Conservation (phyloP, 331 rosid species). For the Arachis monticola region DNA sequence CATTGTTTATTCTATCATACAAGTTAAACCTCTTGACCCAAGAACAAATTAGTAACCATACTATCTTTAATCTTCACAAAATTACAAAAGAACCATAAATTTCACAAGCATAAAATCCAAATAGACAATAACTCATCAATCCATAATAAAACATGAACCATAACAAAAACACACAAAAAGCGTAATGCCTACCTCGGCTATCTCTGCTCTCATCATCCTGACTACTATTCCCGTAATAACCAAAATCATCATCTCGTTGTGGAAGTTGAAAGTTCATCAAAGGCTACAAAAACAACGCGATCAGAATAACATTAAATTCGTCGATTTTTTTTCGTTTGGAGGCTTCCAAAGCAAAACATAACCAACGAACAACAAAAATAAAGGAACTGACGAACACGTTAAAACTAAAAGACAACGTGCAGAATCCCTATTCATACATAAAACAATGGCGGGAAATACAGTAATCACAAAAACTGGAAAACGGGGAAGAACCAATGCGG, state of each 20-base stretch:
- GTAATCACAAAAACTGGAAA: not conserved
- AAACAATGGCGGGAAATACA: slow-evolving; percentile 4
- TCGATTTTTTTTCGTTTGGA: not conserved
- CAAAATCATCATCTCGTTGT: slow-evolving; percentile 65
- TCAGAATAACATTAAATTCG: slow-evolving; percentile 2
- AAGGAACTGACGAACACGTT: not conserved
- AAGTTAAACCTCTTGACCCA: slow-evolving; percentile 26
- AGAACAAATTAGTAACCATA: slow-evolving; percentile 11
- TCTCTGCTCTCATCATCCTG: slow-evolving; percentile 79
- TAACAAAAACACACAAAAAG: not conserved
- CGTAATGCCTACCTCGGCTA: slow-evolving; percentile 62
- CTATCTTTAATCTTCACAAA: slow-evolving; percentile 21
- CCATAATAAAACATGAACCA: not conserved
- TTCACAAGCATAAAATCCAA: slow-evolving; percentile 22
- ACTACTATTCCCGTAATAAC: slow-evolving; percentile 78
- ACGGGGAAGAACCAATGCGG: not conserved
- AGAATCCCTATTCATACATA: slow-evolving; percentile 18
- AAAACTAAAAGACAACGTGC: not conserved
- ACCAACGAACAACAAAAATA: slow-evolving; percentile 4
- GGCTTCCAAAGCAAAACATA: not conserved
- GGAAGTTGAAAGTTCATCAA: slow-evolving; percentile 79
- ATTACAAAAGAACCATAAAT: slow-evolving; percentile 12
- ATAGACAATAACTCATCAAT: slow-evolving; percentile 12
- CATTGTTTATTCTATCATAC: not conserved
- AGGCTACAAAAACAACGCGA: slow-evolving; percentile 55